Conservation (phyloP, 768 basidiomycete species). For the Collybia sordida region DNA sequence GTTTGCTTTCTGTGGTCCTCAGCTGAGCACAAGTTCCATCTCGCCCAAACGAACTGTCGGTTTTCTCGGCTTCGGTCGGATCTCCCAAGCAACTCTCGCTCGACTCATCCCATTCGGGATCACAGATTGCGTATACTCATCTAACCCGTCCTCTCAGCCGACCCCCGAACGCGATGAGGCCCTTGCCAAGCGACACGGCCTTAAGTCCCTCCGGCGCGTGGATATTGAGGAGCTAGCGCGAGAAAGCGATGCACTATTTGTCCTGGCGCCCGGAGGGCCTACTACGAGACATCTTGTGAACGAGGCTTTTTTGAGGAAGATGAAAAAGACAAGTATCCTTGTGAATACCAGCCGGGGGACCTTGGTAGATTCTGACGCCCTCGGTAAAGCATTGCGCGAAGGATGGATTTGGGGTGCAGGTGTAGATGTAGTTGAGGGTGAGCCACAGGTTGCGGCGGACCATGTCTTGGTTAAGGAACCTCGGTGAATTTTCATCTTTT, state of each 20-base stretch:
- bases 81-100: conserved; percentile 79
- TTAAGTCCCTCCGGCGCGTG: conserved; percentile 55
- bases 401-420: conserved; percentile 91
- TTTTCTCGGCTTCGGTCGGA: conserved; percentile 95
- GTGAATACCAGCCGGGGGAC: conserved; percentile 88
- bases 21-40: conserved; percentile 55
- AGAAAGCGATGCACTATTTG: conserved; percentile 82
- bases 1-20: conserved; percentile 82
- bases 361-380: conserved; percentile 86
- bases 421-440: conserved; percentile 91
- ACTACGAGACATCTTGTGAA: conserved; percentile 74
- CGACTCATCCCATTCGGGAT: conserved; percentile 85
- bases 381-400: conserved; percentile 75
- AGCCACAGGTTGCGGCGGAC: conserved; percentile 69
- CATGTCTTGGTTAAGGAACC: conserved; percentile 83
- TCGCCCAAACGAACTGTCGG: conserved; percentile 69
- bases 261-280: conserved; percentile 75
- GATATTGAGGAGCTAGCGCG: conserved; percentile 66
- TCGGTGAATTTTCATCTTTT: conserved; percentile 37
- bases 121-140: conserved; percentile 68
- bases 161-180: conserved; percentile 41
- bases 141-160: conserved; percentile 51
- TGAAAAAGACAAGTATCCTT: conserved; percentile 83
- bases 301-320: conserved; percentile 68
- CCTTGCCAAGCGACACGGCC: conserved; percentile 26